Evolutionary conservation across 805 yeast species (phyloP).

Genomic region (Dipodascus albidus): DNA sequence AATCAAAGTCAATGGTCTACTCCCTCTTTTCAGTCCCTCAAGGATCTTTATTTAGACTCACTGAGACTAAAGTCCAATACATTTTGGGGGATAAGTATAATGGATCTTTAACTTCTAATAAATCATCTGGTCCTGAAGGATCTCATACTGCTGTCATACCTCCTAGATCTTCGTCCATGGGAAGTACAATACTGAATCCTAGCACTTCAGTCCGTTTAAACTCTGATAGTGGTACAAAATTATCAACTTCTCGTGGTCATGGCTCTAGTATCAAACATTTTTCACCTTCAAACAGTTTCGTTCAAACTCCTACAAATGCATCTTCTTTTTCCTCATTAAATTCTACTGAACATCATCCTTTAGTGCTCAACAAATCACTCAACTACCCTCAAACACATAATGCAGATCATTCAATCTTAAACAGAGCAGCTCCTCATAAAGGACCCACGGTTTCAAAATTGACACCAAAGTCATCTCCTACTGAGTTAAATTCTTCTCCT

Average conservation of each 20-base stretch:
- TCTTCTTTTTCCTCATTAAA: not conserved
- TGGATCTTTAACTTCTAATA: no score
- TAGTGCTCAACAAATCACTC: not conserved
- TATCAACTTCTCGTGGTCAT: not conserved
- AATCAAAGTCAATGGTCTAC: not conserved
- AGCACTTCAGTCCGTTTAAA: not conserved
- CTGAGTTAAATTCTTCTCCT: not conserved
- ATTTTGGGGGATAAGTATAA: not conserved
- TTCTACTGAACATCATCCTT: not conserved
- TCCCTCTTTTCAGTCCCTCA: conserved; percentile 3
- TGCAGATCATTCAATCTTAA: no score
- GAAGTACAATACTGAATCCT: not conserved
- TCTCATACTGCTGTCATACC: not conserved
- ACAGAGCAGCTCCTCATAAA: no score
- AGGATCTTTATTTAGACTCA: conserved; percentile 1
- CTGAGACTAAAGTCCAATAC: conserved; percentile 1
- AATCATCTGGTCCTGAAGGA: no score
- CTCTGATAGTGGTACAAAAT: not conserved
- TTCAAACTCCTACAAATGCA: not conserved
- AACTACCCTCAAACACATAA: no score
- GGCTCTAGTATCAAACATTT: not conserved
- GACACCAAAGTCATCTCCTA: no score
- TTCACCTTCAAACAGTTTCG: not conserved
- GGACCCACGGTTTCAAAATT: not conserved
- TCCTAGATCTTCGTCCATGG: not conserved